phyloP scores from a whole-genome alignment of 352 stramenopile species.

The Phytopythium litorale region DNA sequence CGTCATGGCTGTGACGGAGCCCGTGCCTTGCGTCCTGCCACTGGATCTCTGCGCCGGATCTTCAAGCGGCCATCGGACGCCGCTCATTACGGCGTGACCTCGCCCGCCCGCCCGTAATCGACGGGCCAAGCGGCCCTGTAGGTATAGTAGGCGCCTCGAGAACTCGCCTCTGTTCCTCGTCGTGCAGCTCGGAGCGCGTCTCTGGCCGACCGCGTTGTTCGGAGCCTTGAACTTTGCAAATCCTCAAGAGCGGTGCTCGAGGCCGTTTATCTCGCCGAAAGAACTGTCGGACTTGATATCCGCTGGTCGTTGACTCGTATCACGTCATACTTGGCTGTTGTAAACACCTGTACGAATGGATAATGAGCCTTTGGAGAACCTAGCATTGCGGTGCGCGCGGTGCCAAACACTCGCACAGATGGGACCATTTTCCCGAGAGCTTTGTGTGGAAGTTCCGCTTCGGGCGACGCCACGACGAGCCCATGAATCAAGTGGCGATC shows the following conservation, averaged over 20 bases:
- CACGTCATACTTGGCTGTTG: neutral
- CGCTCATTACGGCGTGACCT: constrained; percentile 1
- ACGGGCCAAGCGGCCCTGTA: too few species aligned
- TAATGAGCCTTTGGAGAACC: neutral
- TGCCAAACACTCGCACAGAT: neutral
- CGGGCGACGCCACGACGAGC: neutral
- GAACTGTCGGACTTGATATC: neutral
- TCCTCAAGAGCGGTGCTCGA: constrained; percentile 1
- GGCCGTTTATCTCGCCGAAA: neutral
- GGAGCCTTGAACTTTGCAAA: constrained; percentile 3
- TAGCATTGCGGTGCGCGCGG: neutral
- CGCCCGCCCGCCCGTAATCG: neutral
- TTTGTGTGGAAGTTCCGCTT: neutral
- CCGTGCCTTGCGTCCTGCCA: neutral
- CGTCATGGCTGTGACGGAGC: neutral
- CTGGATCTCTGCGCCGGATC: constrained; percentile 1
- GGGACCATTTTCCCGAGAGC: constrained; percentile 1
- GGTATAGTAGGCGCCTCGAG: neutral
- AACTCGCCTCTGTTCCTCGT: neutral
- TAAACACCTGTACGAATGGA: neutral
- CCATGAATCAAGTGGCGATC: constrained; percentile 7
- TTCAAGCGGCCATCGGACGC: neutral
- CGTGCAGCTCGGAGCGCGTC: neutral
- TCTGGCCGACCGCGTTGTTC: neutral
- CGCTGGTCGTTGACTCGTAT: constrained; percentile 6